phyloP scores from a whole-genome alignment of 805 yeast genomes.

The Schwanniomyces polymorphus region DNA sequence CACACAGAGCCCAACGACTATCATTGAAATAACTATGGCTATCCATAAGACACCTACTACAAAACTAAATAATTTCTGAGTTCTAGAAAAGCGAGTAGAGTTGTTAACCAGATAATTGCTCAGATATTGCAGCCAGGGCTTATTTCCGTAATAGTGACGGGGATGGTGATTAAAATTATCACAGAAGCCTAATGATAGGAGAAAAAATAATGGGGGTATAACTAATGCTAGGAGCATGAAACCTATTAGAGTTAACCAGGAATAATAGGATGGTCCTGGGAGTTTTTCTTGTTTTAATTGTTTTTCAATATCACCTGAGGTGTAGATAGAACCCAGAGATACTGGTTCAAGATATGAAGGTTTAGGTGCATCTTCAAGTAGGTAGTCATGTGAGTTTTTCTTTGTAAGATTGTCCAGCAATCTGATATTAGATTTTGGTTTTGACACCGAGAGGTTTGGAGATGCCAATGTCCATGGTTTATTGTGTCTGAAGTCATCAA shows the following conservation, averaged over 20 bases:
- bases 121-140: constrained; percentile 12
- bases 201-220: constrained; percentile 39
- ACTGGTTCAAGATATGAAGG: neutral
- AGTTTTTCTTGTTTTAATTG: neutral
- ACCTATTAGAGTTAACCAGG: constrained; percentile 12
- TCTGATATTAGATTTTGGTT: neutral
- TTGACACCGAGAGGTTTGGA: neutral
- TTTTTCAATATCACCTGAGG: neutral
- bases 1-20: constrained; percentile 38
- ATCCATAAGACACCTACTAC: constrained; percentile 35
- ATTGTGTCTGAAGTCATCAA: neutral
- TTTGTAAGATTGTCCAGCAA: constrained; percentile 13
- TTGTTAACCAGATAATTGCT: constrained; percentile 1
- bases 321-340: neutral
- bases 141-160: constrained; percentile 13
- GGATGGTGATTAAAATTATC: constrained; percentile 24
- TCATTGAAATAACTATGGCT: constrained; percentile 32
- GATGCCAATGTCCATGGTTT: neutral
- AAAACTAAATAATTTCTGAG: constrained; percentile 32
- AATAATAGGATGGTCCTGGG: neutral
- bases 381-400: constrained; percentile 14
- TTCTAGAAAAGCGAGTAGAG: constrained; percentile 12
- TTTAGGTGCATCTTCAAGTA: constrained; percentile 6
- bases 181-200: constrained; percentile 33
- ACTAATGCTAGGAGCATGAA: constrained; percentile 33